Base-by-base conservation (phyloP, 805 yeast genomes). In the Ogataea zsoltii region DNA sequence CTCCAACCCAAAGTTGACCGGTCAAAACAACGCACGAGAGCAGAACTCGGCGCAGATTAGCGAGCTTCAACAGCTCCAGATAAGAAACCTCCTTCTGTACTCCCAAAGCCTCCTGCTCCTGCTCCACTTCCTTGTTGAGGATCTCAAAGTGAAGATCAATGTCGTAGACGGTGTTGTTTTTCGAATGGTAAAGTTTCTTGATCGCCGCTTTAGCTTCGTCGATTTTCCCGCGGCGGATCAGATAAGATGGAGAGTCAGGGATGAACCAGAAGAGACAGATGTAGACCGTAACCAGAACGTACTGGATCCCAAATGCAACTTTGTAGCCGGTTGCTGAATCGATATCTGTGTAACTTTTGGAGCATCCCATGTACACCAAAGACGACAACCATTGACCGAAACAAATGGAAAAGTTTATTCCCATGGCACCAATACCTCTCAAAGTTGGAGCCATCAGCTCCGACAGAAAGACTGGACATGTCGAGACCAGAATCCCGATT, bases 361-460 rank as follows among this genome's bases (percentile, higher is more conserved):
- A 38, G 13, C 41, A 38, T 4, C 41, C 41, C 33, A 38, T 18
- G 25, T 38, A 38, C 16, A 38, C 33, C 13, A 38, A 15, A 21
- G 41, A 38, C 13, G 33, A 14, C 21, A 38, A 26, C 32, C 32
- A 38, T 26, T 38, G 41, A 19, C 41, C 41, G 16, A 29, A 26
- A 29, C 41, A 38, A 13, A 38, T 38, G 33, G 41, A 38, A 14
- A 38, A 38, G 41, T 38, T 38, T 23, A 38, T 29, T 13, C 41
- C 41, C 32, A 38, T 38, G 13, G 41, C 32, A 6, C 41, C 41
- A n/a, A 38, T 28, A 9, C 41, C 41, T 29, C 33, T n/a, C 41
- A 38, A 25, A 10, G 33, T 38, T 29, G 41, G 41, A 13, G 41
- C 23, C 41, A 38, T 38, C 14, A 38, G 25, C 25, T 38, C 41